Evolutionary conservation across 345 rosid genomes (phyloP), one percentile per base, ranked within the genome.

Genomic region (Erodium maritimum): DNA sequence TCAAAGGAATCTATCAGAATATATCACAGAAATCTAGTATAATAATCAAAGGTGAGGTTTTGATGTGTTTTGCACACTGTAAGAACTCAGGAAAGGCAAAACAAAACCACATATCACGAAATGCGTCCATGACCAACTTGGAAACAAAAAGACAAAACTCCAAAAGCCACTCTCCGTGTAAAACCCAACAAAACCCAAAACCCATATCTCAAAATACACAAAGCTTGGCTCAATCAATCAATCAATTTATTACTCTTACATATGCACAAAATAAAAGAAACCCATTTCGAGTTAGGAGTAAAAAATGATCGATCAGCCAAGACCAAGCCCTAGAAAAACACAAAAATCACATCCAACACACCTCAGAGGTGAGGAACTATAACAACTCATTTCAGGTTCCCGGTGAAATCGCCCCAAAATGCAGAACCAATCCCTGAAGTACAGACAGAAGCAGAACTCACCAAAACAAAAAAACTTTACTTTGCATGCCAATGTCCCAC

Each of bases 121-220:
- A 59, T 54, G 56, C 50, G 37, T 24, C 57, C 29, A 55, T 18
- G 18, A 62, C 55, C 75, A 66, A 63, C 66, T 68, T 58, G 71
- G 69, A 63, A 64, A 65, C 63, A 59, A 42, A n/a, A 73, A 58
- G 69, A 66, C 82, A 73, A 65, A 63, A 61, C 67, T 8, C 85
- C 85, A 68, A 66, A 68, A 72, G 77, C 77, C 75, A 74, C 78
- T 77, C 80, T 70, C 79, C 77, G 64, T 77, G 79, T 59, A 68
- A 71, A 75, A 54, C 72, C 61, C 68, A 58, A 57, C 75, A 65
- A 34, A 71, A 75, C 66, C 77, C 76, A 67, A 75, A 68, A 66
- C 65, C 53, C 57, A 21, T 64, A 59, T 59, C 22, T 52, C 59
- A 73, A 8, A 29, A 29, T 29, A 3, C 34, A 29, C 34, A 29